A percentile compares a stretch with the other conserved stretches of the same genome.
Conservation (phyloP, 2,329 filamentous ascomycete genomes). For the Trichoderma sp. region DNA sequence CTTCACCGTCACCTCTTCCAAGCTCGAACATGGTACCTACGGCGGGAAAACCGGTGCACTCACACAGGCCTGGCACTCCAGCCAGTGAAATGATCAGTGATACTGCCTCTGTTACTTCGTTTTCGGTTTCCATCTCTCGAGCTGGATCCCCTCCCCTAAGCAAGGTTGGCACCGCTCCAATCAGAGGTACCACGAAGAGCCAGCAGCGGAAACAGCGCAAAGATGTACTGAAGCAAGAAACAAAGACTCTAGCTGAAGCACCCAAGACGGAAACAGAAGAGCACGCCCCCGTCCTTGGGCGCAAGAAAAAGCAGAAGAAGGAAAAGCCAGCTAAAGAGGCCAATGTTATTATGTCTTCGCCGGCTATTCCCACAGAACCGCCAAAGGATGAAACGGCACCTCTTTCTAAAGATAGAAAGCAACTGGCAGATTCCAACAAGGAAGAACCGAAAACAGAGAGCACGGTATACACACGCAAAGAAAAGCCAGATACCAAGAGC, state of each 20-base stretch:
- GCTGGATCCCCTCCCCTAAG: constrained; percentile 66
- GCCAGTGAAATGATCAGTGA: constrained; percentile 74
- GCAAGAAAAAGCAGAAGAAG: constrained; percentile 85
- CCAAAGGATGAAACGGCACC: constrained; percentile 20
- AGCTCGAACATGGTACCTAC: constrained; percentile 32
- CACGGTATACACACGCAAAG: neutral
- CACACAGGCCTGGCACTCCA: constrained; percentile 65
- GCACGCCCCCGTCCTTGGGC: constrained; percentile 69
- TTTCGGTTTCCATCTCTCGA: constrained; percentile 64
- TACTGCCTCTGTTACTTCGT: constrained; percentile 69
- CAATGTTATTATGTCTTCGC: constrained; percentile 16
- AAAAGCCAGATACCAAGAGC: neutral
- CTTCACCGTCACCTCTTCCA: neutral
- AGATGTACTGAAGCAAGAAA: constrained; percentile 63
- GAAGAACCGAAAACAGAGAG: neutral
- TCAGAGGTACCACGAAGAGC: constrained; percentile 70
- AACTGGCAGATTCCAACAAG: too few species aligned
- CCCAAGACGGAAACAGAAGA: constrained; percentile 53
- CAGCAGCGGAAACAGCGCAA: constrained; percentile 74
- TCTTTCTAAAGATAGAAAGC: neutral
- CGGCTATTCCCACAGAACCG: constrained; percentile 14
- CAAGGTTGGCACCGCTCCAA: constrained; percentile 65
- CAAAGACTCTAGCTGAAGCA: constrained; percentile 49
- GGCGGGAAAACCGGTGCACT: constrained; percentile 23
- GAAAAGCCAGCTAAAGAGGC: constrained; percentile 46